Conservation (phyloP, 805 yeast species). For the Blastobotrys mokoenaii region DNA sequence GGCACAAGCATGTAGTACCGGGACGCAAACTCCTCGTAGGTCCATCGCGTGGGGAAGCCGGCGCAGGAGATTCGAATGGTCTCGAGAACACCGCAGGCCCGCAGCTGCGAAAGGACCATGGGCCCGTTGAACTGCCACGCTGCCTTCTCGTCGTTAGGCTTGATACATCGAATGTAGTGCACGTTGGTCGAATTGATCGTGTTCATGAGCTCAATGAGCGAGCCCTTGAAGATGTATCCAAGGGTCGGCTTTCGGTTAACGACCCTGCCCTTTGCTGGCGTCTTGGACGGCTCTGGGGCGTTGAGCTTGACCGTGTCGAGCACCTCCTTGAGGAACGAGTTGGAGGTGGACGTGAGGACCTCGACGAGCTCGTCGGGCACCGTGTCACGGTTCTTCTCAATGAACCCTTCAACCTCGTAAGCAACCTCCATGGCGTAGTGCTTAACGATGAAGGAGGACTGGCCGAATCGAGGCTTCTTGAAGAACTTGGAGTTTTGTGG, state of each 20-base stretch:
- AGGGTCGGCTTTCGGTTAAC: conserved; percentile 78
- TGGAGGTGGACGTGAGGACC: conserved; percentile 62
- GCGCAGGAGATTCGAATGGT: conserved; percentile 95
- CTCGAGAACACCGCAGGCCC: conserved; percentile 98
- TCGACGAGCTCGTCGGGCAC: conserved; percentile 94
- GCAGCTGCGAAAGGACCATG: conserved; percentile 88
- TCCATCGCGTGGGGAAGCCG: conserved; percentile 95
- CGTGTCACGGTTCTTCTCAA: conserved; percentile 95
- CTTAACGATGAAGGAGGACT: conserved; percentile 77
- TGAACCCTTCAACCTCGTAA: conserved; percentile 88
- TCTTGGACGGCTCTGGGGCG: conserved; percentile 29
- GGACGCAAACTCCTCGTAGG: conserved; percentile 85
- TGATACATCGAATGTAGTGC: conserved; percentile 94
- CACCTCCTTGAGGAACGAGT: conserved; percentile 56
- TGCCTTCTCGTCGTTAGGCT: conserved; percentile 87
- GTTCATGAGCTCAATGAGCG: conserved; percentile 84
- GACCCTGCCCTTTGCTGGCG: conserved; percentile 31
- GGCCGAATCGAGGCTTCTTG: conserved; percentile 91
- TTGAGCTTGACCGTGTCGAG: conserved; percentile 47
- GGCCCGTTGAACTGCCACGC: conserved; percentile 95
- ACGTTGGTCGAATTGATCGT: conserved; percentile 93
- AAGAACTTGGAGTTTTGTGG: conserved; percentile 68
- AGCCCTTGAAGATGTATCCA: conserved; percentile 88
- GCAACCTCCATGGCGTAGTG: conserved; percentile 94
- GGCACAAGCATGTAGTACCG: conserved; percentile 78